Conservation (phyloP, 2,329 filamentous ascomycete genomes). For the Colletotrichum somersetense region DNA sequence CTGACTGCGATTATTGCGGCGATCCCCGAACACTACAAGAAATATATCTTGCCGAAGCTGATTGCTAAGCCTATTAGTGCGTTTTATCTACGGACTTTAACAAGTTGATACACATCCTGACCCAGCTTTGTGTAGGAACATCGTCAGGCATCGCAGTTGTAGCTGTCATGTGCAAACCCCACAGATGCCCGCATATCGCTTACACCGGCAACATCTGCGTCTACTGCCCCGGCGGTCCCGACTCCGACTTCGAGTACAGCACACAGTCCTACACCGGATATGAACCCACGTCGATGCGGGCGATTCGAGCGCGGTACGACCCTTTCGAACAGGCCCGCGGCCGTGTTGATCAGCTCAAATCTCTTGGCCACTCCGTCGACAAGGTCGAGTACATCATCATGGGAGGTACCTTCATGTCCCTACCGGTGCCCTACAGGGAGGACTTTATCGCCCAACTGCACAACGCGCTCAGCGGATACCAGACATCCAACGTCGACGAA, state of each 20-base stretch:
- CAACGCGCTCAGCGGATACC: slow-evolving; percentile 96
- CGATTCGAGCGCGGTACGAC: slow-evolving; percentile 96
- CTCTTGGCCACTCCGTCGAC: slow-evolving; percentile 94
- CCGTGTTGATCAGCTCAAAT: slow-evolving; percentile 95
- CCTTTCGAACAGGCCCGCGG: slow-evolving; percentile 97
- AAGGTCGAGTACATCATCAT: slow-evolving; percentile 99
- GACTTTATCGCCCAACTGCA: slow-evolving; percentile 96
- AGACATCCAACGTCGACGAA: slow-evolving; percentile 94
- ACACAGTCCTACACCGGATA: slow-evolving; percentile 99
- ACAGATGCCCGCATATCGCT: slow-evolving; percentile 96
- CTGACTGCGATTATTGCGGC: slow-evolving; percentile 97
- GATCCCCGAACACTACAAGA: slow-evolving; percentile 99
- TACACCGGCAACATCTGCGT: slow-evolving; percentile 99
- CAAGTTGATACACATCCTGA: neutral
- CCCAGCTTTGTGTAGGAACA: slow-evolving; percentile 69
- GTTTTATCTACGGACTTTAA: slow-evolving; percentile 45
- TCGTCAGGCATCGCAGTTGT: slow-evolving; percentile 98
- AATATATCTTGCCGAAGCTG: slow-evolving; percentile 95
- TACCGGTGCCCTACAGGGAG: slow-evolving; percentile 89
- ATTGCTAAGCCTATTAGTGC: slow-evolving; percentile 95
- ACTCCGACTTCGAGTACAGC: slow-evolving; percentile 99
- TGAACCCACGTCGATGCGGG: slow-evolving; percentile 98
- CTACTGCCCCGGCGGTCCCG: slow-evolving; percentile 96
- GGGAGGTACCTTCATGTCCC: slow-evolving; percentile 99
- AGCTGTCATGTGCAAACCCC: slow-evolving; percentile 99